phyloP scores from a whole-genome alignment of 2,329 filamentous ascomycete genomes.

The Lojkania enalia region DNA sequence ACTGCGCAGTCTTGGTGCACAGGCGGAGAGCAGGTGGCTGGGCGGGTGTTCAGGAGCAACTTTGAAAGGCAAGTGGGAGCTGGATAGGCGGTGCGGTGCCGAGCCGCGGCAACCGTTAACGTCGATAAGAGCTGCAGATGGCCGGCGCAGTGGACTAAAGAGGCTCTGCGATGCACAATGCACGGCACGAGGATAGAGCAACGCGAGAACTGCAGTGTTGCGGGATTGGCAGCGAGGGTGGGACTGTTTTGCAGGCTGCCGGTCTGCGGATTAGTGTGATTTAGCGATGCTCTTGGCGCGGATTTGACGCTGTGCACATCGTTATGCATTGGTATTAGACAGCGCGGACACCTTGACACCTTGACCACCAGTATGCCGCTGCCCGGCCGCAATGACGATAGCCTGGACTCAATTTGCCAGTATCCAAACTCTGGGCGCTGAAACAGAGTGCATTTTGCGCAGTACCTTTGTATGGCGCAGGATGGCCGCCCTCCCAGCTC shows the following conservation, averaged over 20 bases:
- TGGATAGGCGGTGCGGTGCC: slow-evolving; percentile 21
- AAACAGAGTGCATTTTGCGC: too few species aligned
- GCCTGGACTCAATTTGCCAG: too few species aligned
- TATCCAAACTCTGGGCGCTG: too few species aligned
- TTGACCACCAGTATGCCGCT: too few species aligned
- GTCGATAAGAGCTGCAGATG: slow-evolving; percentile 21
- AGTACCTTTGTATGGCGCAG: too few species aligned
- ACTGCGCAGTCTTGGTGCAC: slow-evolving; percentile 29
- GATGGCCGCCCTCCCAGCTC: too few species aligned
- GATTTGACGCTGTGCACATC: too few species aligned
- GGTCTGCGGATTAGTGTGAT: not conserved
- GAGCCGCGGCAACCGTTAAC: slow-evolving; percentile 24
- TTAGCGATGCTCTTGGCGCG: too few species aligned
- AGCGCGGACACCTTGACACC: too few species aligned
- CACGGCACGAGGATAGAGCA: slow-evolving; percentile 13
- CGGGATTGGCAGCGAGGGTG: slow-evolving; percentile 27
- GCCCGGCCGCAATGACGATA: too few species aligned
- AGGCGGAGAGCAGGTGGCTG: slow-evolving; percentile 26
- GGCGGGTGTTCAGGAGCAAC: slow-evolving; percentile 30
- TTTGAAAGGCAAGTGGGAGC: slow-evolving; percentile 22
- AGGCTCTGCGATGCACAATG: slow-evolving; percentile 21
- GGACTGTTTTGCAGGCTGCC: slow-evolving; percentile 6
- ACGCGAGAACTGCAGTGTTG: slow-evolving; percentile 12
- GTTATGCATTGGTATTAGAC: too few species aligned
- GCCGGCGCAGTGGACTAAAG: slow-evolving; percentile 5